Conservation (phyloP, 495 filamentous ascomycete genomes). For the Aspergillus asperescens region DNA sequence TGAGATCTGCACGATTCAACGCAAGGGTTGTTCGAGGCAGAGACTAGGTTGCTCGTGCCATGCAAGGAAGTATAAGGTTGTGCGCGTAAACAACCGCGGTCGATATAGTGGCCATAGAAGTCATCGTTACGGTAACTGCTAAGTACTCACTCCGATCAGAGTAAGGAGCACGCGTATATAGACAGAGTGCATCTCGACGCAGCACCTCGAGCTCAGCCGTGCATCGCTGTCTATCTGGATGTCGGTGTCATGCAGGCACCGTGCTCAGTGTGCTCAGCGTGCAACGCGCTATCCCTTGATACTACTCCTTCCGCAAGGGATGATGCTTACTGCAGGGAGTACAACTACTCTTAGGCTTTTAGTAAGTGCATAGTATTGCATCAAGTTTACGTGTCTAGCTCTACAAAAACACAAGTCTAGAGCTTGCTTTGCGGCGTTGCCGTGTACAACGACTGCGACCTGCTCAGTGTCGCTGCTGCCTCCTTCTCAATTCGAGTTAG, state of each 20-base stretch:
- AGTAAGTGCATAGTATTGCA: background rate
- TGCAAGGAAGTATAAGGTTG: background rate
- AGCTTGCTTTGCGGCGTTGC: constrained; percentile 38
- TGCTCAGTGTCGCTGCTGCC: constrained; percentile 48
- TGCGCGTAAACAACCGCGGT: no score
- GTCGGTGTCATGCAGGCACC: background rate
- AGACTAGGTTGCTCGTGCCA: background rate
- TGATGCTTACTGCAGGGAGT: background rate
- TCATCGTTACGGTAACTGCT: no score
- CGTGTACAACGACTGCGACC: constrained; percentile 35
- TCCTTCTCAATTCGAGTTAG: constrained; percentile 58
- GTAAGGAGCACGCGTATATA: background rate
- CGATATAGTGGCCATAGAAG: no score
- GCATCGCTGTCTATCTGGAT: background rate
- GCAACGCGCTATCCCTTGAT: constrained; percentile 8
- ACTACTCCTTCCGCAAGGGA: background rate
- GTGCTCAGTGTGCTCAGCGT: no score
- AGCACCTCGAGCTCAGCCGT: background rate
- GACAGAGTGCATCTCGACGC: background rate
- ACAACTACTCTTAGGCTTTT: no score
- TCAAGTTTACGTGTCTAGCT: constrained; percentile 3
- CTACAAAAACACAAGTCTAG: constrained; percentile 16
- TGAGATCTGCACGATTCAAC: background rate
- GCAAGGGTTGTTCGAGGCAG: background rate
- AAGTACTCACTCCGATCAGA: no score